Conservation (phyloP, 345 rosid species). For the Nasturtium officinale region DNA sequence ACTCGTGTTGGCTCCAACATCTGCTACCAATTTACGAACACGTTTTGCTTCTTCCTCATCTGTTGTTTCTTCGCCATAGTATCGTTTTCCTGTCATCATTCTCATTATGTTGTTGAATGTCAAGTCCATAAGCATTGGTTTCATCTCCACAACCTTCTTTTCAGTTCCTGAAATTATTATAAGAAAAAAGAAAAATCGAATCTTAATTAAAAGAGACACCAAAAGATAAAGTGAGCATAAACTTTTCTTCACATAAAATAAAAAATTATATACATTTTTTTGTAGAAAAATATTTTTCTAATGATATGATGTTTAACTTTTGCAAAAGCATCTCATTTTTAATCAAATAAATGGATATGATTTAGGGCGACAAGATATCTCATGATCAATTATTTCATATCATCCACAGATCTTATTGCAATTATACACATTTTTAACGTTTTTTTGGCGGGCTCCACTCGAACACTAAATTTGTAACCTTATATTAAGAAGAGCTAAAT, state of each 20-base stretch:
- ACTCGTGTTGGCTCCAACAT: slow-evolving; percentile 28
- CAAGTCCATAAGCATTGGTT: slow-evolving; percentile 41
- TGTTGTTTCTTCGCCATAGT: slow-evolving; percentile 40
- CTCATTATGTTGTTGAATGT: slow-evolving; percentile 52
- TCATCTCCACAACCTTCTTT: slow-evolving; percentile 35
- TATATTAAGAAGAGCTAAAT: too few relatives aligned
- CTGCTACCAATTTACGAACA: slow-evolving; percentile 37
- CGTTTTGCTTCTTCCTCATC: slow-evolving; percentile 41
- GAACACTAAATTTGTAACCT: too few relatives aligned
- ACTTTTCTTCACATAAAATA: not conserved
- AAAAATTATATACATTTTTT: not conserved
- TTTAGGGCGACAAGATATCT: not conserved
- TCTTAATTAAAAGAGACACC: not conserved
- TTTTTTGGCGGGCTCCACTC: not conserved
- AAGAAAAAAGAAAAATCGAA: not conserved
- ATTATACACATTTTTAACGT: not conserved
- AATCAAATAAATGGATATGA: not conserved
- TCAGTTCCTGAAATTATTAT: slow-evolving; percentile 6
- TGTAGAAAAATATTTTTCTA: not conserved
- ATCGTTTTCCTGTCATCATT: slow-evolving; percentile 49
- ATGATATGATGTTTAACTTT: not conserved
- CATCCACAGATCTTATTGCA: not conserved
- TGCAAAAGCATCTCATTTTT: not conserved
- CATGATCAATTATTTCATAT: not conserved
- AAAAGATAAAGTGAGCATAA: not conserved